Conservation (phyloP, 108 stramenopile genomes). For the Epithemia pelagica region DNA sequence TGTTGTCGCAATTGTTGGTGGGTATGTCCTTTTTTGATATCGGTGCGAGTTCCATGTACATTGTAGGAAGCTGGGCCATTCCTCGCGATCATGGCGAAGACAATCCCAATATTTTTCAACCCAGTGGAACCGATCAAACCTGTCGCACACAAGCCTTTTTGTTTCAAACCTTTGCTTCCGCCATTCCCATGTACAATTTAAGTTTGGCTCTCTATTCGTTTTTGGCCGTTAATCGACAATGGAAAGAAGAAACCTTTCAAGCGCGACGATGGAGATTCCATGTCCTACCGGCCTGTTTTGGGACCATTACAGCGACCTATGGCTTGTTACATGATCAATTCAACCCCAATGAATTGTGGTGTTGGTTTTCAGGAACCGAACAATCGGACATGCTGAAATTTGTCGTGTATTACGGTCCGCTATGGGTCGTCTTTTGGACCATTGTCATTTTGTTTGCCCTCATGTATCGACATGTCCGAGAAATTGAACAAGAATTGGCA, state of each 20-base stretch:
- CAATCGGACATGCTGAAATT: slow-evolving; percentile 6
- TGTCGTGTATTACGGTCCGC: not conserved
- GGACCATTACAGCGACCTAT: slow-evolving; percentile 1
- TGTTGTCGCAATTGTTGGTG: not conserved
- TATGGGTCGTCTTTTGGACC: slow-evolving; percentile 1
- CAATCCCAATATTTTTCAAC: slow-evolving; percentile 1
- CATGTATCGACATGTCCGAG: slow-evolving; percentile 4
- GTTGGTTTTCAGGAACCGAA: slow-evolving; percentile 5
- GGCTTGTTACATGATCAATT: not conserved
- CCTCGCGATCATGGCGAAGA: not conserved
- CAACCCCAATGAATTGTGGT: slow-evolving; percentile 6
- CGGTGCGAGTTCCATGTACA: not conserved
- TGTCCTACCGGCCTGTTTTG: not conserved
- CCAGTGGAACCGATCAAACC: slow-evolving; percentile 9
- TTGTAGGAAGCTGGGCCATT: not conserved
- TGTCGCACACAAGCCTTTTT: slow-evolving; percentile 25
- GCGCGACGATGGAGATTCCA: not conserved
- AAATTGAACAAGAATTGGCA: not conserved
- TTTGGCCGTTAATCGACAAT: slow-evolving; percentile 15
- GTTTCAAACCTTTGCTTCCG: slow-evolving; percentile 9
- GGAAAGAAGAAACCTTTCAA: slow-evolving; percentile 10
- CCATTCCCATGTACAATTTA: slow-evolving; percentile 19
- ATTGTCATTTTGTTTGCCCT: slow-evolving; percentile 3
- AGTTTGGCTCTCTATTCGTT: slow-evolving; percentile 20
- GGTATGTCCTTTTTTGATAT: not conserved